Conservation (phyloP, 164 flowering plant species). For the Vitis rupestris region DNA sequence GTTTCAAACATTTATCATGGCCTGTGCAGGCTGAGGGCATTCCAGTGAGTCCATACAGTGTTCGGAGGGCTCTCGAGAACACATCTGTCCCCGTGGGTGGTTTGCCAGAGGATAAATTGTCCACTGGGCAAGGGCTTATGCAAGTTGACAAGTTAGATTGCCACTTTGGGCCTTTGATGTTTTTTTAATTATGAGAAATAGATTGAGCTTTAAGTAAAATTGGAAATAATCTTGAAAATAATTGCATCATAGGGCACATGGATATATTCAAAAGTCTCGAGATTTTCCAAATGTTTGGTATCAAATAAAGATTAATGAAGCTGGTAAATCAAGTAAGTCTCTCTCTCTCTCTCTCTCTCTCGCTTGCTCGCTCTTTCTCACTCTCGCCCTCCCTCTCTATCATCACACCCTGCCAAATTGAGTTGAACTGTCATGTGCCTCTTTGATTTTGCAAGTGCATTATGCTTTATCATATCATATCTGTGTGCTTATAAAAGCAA, state of each 20-base stretch:
- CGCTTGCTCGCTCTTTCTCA: not conserved
- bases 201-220: not conserved
- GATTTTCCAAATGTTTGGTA: slow-evolving; percentile 67
- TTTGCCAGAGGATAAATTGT: slow-evolving; percentile 74
- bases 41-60: slow-evolving; percentile 80
- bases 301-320: slow-evolving; percentile 61
- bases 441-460: no score
- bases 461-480: not conserved
- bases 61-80: slow-evolving; percentile 91
- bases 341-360: slow-evolving; percentile 1
- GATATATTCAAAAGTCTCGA: slow-evolving; percentile 54
- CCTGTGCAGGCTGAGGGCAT: slow-evolving; percentile 77
- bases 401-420: not conserved
- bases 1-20: slow-evolving; percentile 1
- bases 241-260: slow-evolving; percentile 65
- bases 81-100: slow-evolving; percentile 64
- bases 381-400: no score
- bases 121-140: slow-evolving; percentile 94
- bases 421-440: no score
- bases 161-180: slow-evolving; percentile 4
- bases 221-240: slow-evolving; percentile 5
- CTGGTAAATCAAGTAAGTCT: slow-evolving; percentile 72
- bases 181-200: not conserved
- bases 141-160: slow-evolving; percentile 89
- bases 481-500: not conserved